Percentiles rank a stretch among this genome's conserved stretches.
Conservation (phyloP, 2,329 filamentous ascomycete species). For the Fusarium sp. region DNA sequence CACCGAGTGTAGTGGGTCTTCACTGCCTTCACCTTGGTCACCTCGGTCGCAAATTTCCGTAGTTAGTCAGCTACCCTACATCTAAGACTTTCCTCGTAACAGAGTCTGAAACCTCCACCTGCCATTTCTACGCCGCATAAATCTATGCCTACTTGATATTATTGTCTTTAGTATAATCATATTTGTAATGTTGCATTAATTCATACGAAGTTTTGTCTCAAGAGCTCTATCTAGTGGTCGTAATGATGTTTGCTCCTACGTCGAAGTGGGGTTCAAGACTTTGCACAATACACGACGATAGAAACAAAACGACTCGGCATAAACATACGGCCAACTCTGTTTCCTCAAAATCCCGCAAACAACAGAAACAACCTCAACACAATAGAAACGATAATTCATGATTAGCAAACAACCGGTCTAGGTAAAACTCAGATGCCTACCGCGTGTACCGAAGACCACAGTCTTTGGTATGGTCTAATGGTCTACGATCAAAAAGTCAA, state of each 20-base stretch:
- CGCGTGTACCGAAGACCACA: background rate
- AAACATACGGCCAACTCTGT: too few relatives aligned
- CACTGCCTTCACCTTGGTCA: background rate
- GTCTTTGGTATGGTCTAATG: background rate
- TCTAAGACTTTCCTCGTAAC: fast-evolving
- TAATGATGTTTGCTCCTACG: background rate
- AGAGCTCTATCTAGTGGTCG: background rate
- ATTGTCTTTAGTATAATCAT: fast-evolving
- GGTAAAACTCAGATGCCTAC: background rate
- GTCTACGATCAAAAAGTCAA: background rate
- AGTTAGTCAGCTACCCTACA: constrained; percentile 13
- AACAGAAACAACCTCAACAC: background rate
- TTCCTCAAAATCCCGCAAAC: too few relatives aligned
- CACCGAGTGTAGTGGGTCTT: constrained; percentile 37
- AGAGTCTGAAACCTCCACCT: background rate
- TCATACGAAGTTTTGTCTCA: fast-evolving
- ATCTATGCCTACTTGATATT: background rate
- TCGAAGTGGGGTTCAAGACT: too few relatives aligned
- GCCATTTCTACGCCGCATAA: background rate
- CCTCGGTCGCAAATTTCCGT: too few relatives aligned
- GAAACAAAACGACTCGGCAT: too few relatives aligned
- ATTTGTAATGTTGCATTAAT: fast-evolving
- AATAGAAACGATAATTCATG: too few relatives aligned
- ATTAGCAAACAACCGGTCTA: too few relatives aligned
- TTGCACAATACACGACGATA: too few relatives aligned